Evolutionary conservation across 495 filamentous ascomycete species (phyloP), one percentile per base, ranked within the genome.

Genomic region (Aspergillus cristatus): DNA sequence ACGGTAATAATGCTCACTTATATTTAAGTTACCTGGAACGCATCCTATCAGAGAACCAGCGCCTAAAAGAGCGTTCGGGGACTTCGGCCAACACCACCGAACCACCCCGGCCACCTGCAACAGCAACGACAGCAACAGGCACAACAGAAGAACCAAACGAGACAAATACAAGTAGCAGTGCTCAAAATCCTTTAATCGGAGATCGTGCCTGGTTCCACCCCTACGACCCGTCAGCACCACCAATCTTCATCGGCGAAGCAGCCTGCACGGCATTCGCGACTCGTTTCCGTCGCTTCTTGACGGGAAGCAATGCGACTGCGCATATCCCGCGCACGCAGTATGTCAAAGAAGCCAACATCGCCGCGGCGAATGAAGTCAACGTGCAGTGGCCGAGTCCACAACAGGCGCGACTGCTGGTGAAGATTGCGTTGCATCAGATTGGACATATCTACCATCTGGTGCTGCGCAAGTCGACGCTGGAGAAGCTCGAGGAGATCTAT

Each of bases 241-340:
- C 65, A 12, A 62, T 70, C 24, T 66, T 64, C 32, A 55, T 68
- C 31, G 59, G 64, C 22, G 64, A 70, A 48, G 66, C 62, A 16
- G 64, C 64, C 17, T 66, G 64, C 29, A 65, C 66, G 8, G 66
- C 64, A 13, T 68, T 70, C 47, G 64, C 66, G 5, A 70, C 66
- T 1, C 59, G 63, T 11, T 62, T 68, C 42, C 62, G 64, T 6
- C 57, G 60, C 24, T 66, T 63, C 28, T 38, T 70, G 15, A 63
- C 63, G 11, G 61, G 59, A 0, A 58, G 54, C 33, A 62, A 55
- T 45, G 50, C 58, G 11, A 50, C 54, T 15, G 45, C 57, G 4
- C 66, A 68, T 41, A 63, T 70, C 29, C 34, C 61, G 2, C 57
- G 64, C 18, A 64, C 63, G 16, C 61, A 65, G 31, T 68, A 60